Evolutionary conservation across 2,329 filamentous ascomycete species (phyloP).

Genomic region (Fusarium nelsonii): DNA sequence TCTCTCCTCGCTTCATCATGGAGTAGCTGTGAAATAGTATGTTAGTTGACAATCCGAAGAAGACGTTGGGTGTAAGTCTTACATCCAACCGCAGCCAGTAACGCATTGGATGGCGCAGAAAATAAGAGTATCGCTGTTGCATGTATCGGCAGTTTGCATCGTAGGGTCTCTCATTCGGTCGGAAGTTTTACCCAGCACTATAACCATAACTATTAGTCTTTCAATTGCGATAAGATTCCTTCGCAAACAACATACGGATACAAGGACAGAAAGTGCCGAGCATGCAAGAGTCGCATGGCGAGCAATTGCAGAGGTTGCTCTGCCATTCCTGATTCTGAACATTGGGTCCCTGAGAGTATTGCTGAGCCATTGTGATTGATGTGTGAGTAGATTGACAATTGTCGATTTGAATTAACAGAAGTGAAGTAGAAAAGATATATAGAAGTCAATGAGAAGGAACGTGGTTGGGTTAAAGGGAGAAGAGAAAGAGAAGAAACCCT

Average conservation of each 20-base stretch:
- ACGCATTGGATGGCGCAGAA: conserved; percentile 55
- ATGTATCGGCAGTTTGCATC: conserved; percentile 54
- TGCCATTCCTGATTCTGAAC: conserved; percentile 54
- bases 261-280: conserved; percentile 59
- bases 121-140: conserved; percentile 60
- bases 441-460: conserved; percentile 2
- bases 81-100: conserved; percentile 61
- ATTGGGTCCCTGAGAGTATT: conserved; percentile 45
- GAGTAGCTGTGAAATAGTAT: conserved; percentile 52
- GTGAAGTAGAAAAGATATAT: neutral
- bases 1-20: conserved; percentile 66
- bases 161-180: conserved; percentile 60
- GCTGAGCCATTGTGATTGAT: conserved; percentile 44
- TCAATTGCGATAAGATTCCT: neutral
- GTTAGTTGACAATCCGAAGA: conserved; percentile 11
- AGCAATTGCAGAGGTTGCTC: conserved; percentile 56
- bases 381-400: neutral
- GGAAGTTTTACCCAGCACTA: conserved; percentile 60
- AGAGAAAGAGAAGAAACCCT: neutral
- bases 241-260: conserved; percentile 53
- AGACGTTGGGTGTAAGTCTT: conserved; percentile 31
- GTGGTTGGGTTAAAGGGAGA: neutral
- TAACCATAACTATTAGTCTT: conserved; percentile 27
- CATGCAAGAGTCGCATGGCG: conserved; percentile 55
- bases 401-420: neutral